Base-by-base conservation (phyloP, 768 basidiomycete species). In the Suillus lakei region DNA sequence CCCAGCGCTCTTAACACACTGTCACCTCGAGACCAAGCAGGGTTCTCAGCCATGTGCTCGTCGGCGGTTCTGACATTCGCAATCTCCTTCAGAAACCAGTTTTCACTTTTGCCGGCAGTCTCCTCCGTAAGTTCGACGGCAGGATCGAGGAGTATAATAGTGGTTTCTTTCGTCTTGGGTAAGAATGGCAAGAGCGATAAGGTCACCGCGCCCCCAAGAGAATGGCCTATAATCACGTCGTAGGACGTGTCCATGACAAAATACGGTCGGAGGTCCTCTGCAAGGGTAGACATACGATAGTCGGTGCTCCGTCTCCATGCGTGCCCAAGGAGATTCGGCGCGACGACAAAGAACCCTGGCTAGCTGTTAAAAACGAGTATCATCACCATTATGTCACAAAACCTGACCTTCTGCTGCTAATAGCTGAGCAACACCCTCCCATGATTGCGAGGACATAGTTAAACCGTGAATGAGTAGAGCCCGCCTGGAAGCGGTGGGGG, bases 281-380 rank as follows among this genome's bases (percentile, higher is more conserved):
- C 53, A 54, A 54, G 53, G 30, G 30, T 54, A 18, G 30, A 32
- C 9, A 54, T 2, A 32, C 30, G 30, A 54, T 28, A 54, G 53
- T 54, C 53, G 30, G 9, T 54, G 21, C 30, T 28, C 28, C 53
- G 53, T 32, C 53, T 54, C 53, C 30, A 54, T 32, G 53, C 53
- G 12, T 54, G 53, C 30, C 53, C 18, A 54, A 54, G 53, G 30
- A 54, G 53, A 54, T 54, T 54, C 18, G 53, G 30, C 9, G 53
- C 30, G 9, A 54, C 53, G 9, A 54, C 53, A 32, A 54, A 54
- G 53, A 28, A 54, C 53, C 30, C 53, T 54, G 53, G 10, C 10
- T 32, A 32, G 10, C 30, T 30, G 53, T 32, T 32, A 54, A 32
- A 26, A 32, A 10, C 8, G 48, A 48, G 48, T 26, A 26, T 28